Base-by-base conservation (phyloP, 208 protist genomes). In the Crithidia mellificae region DNA sequence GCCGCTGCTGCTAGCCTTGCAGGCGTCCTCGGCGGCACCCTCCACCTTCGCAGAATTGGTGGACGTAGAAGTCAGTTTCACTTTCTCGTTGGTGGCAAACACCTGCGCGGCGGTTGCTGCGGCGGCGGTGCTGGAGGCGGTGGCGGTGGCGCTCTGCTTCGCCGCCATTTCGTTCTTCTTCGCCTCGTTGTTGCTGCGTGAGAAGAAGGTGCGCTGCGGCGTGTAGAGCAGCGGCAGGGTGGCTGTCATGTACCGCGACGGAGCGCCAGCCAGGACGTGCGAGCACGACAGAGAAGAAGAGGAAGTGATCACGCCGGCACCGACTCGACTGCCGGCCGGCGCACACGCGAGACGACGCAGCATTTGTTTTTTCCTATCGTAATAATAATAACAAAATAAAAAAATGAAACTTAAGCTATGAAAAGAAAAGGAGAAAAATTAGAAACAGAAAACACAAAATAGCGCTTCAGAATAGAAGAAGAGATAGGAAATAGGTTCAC, bases 291-390 rank as follows among this genome's bases (percentile, higher is more conserved):
- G 17, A 15, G 4, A 29, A 22, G 32, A 27, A 7, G 53, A 22
- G n/a, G 15, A 41, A 24, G 38, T 4, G 19, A 30, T 12, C 30
- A n/a, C 0, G 58, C 4, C 41, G 44, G 32, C 14, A 15, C 25
- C 34, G 6, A 53, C 44, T 2, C 12, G 11, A n/a, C 58, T 24
- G 58, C 44, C 32, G 32, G 36, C 46, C 32, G 46, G 59, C 14
- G 44, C 46, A 39, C 68, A 47, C 14, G 53, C 38, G 24, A 77
- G 29, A 29, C 63, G 72, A 14, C 72, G 72, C 14, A 71, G 72
- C 72, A 77, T 77, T 30, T 25, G 17, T 15, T 27, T 27, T 27
- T 6, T 51, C 5, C 22, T n/a, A 17, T 46, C 6, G 41, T 19
- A 46, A 17, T 46, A 46, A 15, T 46, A 20, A 46, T n/a, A 46